phyloP scores from a whole-genome alignment of 768 basidiomycete genomes.

The Amanita pseudoporphyria region DNA sequence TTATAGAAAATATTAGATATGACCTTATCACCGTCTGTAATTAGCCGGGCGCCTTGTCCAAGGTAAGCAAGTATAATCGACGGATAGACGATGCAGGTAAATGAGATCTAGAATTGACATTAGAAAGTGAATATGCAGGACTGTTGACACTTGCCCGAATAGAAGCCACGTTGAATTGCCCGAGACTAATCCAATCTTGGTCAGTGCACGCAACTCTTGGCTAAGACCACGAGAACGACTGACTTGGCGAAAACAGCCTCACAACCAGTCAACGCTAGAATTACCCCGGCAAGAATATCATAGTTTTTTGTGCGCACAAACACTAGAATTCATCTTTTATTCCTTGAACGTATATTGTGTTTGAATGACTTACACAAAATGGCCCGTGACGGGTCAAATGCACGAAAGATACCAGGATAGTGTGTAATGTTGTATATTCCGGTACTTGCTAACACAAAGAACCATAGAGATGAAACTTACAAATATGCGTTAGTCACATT shows the following conservation, averaged over 20 bases:
- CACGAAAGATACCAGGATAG: constrained; percentile 54
- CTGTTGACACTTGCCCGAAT: constrained; percentile 35
- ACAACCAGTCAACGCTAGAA: too few relatives aligned
- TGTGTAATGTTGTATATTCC: constrained; percentile 49
- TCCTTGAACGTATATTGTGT: too few relatives aligned
- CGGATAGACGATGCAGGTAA: constrained; percentile 45
- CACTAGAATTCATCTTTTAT: too few relatives aligned
- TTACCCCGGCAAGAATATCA: too few relatives aligned
- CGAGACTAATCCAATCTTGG: constrained; percentile 31
- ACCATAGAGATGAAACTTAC: constrained; percentile 53
- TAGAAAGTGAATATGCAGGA: not conserved
- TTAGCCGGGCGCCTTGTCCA: constrained; percentile 59
- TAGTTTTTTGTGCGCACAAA: too few relatives aligned
- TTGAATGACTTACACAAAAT: constrained; percentile 54
- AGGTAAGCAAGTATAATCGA: constrained; percentile 56
- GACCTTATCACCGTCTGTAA: constrained; percentile 38
- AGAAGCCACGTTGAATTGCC: constrained; percentile 54
- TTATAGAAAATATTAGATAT: constrained; percentile 49
- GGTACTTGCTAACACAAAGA: constrained; percentile 37
- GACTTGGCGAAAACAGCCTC: constrained; percentile 65
- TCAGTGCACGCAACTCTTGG: not conserved
- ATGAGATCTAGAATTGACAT: constrained; percentile 31
- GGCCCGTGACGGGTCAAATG: constrained; percentile 58
- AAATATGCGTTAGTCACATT: too few relatives aligned
- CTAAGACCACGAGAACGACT: constrained; percentile 12